Conservation (phyloP, 768 basidiomycete species). For the Suillus subaureus region DNA sequence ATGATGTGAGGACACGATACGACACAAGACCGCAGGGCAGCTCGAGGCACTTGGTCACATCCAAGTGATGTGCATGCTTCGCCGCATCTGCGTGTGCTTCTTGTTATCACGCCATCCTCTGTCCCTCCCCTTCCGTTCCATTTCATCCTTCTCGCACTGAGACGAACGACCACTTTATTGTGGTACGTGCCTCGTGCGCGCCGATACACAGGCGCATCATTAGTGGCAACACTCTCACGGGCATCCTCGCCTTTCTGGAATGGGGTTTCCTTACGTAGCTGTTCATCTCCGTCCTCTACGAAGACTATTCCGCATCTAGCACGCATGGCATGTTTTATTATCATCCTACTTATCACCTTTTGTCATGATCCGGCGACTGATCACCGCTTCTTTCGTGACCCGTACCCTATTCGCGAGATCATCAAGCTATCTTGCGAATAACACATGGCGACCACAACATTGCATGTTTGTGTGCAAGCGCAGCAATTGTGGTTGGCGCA, state of each 20-base stretch:
- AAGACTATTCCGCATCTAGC: slow-evolving; percentile 23
- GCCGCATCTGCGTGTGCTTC: slow-evolving; percentile 52
- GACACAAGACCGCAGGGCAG: slow-evolving; percentile 69
- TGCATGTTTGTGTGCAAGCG: slow-evolving; percentile 34
- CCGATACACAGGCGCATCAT: slow-evolving; percentile 73
- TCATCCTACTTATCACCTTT: slow-evolving; percentile 42
- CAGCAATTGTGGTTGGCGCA: slow-evolving; percentile 27
- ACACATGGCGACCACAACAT: slow-evolving; percentile 28
- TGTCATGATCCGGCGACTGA: slow-evolving; percentile 43
- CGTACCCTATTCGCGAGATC: slow-evolving; percentile 23
- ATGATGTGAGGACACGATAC: slow-evolving; percentile 61
- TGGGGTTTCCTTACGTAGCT: slow-evolving; percentile 25
- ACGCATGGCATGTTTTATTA: slow-evolving; percentile 43
- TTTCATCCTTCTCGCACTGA: slow-evolving; percentile 58
- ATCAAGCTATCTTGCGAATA: slow-evolving; percentile 30
- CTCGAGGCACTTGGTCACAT: slow-evolving; percentile 57
- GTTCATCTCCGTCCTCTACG: slow-evolving; percentile 25
- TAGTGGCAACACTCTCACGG: slow-evolving; percentile 31
- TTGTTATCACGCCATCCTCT: slow-evolving; percentile 44
- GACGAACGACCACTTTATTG: slow-evolving; percentile 81
- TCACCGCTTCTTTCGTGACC: slow-evolving; percentile 43
- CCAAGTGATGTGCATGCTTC: slow-evolving; percentile 56
- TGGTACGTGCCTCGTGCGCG: slow-evolving; percentile 77
- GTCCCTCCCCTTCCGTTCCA: slow-evolving; percentile 48
- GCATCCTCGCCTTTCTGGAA: slow-evolving; percentile 18